Evolutionary conservation across 2,329 filamentous ascomycete species (phyloP), one percentile per base, ranked within the genome.

Genomic region (Diaporthe australafricana): DNA sequence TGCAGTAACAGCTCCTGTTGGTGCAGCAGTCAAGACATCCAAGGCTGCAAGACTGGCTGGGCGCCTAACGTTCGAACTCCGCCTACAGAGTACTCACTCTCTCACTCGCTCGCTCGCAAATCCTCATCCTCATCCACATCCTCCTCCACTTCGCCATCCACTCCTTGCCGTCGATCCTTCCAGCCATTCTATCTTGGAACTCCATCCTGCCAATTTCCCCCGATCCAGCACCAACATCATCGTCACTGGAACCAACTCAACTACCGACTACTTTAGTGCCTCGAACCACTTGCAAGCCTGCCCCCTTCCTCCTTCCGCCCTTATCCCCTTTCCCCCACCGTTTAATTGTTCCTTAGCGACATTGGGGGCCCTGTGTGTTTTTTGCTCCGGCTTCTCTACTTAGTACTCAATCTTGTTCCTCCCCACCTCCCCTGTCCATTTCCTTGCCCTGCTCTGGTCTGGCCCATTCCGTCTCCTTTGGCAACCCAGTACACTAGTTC

Each of bases 111-210:
- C n/a, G 52, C 48, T 20, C n/a, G 30, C 30, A 53, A 53, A 53
- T 53, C 27, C 25, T 62, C 56, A 42, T 57, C 3, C 55, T 14
- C 55, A 22, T 42, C 52, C 30, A 20, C 17, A 11, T 35, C 11
- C 17, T n/a, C 32, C 35, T 42, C 35, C 57, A 47, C 57, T 32
- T 63, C 20, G 22, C 25, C 42, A 42, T 32, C 57, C 57, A 47
- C 57, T 63, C 40, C 57, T 63, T 63, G 57, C 40, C 57, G 57
- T 47, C 40, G 57, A 63, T 63, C 57, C 57, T 63, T 47, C 57
- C 57, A 63, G 57, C 57, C 57, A 47, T 63, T 27, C 57, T 32
- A 63, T 22, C 57, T 42, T 42, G 57, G 8, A n/a, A 22, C 40
- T 47, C 57, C 57, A 63, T 63, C 42, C 42, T 63, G 20, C 57